Evolutionary conservation across 2,329 filamentous ascomycete species (phyloP), one percentile per base, ranked within the genome.

Genomic region (Fusarium nodosum): DNA sequence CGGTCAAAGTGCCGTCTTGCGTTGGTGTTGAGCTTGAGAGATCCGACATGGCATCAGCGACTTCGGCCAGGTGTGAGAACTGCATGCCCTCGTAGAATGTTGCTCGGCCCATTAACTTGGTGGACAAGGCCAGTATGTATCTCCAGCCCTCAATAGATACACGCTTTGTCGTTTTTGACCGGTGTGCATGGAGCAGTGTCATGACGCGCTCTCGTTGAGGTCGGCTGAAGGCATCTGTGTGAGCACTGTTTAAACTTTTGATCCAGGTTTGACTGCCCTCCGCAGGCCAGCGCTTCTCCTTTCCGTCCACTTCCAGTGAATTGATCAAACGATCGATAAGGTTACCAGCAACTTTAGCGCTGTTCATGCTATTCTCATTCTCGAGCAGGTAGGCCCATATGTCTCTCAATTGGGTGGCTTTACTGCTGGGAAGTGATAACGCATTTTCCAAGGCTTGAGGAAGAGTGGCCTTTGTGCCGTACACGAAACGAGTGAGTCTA

Each of bases 61-160:
- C 64, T 7, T 75, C 73, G 4, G 78, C 72, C 7, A 81, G 75
- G 55, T 81, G 74, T 1, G 72, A 66, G 51, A 83, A 87, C 2
- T 63, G 72, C 77, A 87, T 82, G 1, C 75, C 78, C 66, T 84
- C 77, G 67, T 87, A 85, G 58, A 86, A 86, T 0, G 84, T 86
- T 1, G 85, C 81, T n/a, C 81, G 79, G 7, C 76, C 74, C 81
- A 87, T 85, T 26, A 87, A 75, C 69, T 85, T 87, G 4, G 81
- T 74, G 66, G 83, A 80, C 48, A 88, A 69, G 22, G 81, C 79
- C 9, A 88, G 75, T 7, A 84, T 70, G 12, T 78, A 60, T 51
- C 77, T 79, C 77, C 80, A 82, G 12, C 74, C 68, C 12, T 76
- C 69, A 3, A 76, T 34, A 6, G 76, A 64, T 5, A 77, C 51